These are phyloP conservation scores for Pseudogymnoascus sp. DNA, from an alignment of 2,329 filamentous ascomycete species.

Conservation along the genomic window DNA sequence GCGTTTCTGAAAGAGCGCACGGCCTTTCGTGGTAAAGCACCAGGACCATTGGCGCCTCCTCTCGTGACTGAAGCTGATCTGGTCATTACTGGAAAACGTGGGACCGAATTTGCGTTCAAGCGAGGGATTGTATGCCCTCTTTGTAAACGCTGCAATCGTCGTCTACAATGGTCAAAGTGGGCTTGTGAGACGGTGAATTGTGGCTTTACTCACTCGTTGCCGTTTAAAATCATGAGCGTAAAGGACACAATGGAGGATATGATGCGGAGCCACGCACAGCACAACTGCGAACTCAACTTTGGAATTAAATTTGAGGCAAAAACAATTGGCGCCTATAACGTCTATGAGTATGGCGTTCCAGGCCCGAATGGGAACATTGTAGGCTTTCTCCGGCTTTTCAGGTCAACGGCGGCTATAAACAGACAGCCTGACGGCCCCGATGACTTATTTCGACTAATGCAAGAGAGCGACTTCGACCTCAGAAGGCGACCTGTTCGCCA, in stretches of 20 bases:
- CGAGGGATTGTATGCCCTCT: constrained; percentile 58
- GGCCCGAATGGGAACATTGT: constrained; percentile 32
- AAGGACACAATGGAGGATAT: background rate
- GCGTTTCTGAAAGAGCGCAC: constrained; percentile 51
- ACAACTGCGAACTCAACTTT: background rate
- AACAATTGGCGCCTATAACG: constrained; percentile 22
- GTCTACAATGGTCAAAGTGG: constrained; percentile 56
- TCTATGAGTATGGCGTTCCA: constrained; percentile 39
- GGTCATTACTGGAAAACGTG: constrained; percentile 29
- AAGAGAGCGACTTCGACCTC: constrained; percentile 39
- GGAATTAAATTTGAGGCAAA: background rate
- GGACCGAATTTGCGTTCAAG: constrained; percentile 46
- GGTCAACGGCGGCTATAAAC: constrained; percentile 47
- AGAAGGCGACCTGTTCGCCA: constrained; percentile 34
- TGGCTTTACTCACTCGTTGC: constrained; percentile 35
- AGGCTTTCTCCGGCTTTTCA: constrained; percentile 48
- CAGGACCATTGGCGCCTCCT: constrained; percentile 34
- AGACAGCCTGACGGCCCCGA: constrained; percentile 48
- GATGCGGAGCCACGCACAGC: background rate
- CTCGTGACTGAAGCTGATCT: constrained; percentile 32
- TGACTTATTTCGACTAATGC: constrained; percentile 48
- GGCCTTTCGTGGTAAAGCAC: constrained; percentile 32
- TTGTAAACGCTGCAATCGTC: constrained; percentile 54
- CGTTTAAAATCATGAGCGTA: constrained; percentile 16
- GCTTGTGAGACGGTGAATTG: constrained; percentile 47